These are phyloP conservation scores for Agaricus blazei DNA, from an alignment of 768 basidiomycete genomes.

Conservation along the genomic window DNA sequence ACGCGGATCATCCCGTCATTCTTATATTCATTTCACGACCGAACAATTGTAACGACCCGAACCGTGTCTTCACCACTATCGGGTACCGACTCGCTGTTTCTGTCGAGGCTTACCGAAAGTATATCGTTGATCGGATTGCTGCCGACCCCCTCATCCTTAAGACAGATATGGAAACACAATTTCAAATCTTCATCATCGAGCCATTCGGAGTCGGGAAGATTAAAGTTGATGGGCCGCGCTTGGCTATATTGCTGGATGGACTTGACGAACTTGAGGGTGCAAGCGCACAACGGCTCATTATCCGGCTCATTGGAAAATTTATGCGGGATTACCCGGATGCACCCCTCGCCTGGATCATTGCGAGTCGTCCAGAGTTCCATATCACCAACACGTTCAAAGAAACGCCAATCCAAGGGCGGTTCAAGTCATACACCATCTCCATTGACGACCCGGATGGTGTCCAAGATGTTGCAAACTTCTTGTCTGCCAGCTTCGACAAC, in stretches of 20 bases:
- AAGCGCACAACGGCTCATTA: background rate
- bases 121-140: background rate
- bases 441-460: background rate
- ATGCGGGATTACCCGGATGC: background rate
- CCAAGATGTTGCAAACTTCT: background rate
- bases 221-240: no score
- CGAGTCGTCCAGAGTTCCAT: background rate
- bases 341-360: background rate
- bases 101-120: background rate
- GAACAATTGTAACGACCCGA: background rate
- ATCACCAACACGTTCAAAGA: background rate
- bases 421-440: background rate
- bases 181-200: background rate
- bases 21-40: background rate
- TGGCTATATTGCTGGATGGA: background rate
- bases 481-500: background rate
- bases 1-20: background rate
- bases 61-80: background rate
- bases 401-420: background rate
- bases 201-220: background rate
- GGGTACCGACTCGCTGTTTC: background rate
- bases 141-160: no score
- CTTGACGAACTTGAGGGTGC: background rate
- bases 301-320: background rate
- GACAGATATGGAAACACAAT: background rate